Evolutionary conservation across 371 early-diverging fungal species (phyloP), one percentile per base, ranked within the genome.

Genomic region (Mucor lusitanicus): DNA sequence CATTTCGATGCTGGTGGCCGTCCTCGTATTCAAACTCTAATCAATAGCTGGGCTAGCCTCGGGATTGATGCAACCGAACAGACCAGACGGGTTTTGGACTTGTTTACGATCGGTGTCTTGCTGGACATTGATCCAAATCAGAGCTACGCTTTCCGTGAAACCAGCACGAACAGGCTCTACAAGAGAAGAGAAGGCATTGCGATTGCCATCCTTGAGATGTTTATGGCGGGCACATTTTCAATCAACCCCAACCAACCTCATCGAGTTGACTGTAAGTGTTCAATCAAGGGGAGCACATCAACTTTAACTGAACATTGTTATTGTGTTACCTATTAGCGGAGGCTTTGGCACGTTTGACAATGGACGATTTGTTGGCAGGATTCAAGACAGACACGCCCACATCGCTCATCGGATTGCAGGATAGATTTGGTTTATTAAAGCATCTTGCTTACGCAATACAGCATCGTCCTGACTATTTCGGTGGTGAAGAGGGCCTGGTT

Each of bases 121-220:
- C 72, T 97, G 15, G 97, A 97, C 72, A 90, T 95, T 1, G 94
- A 95, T 1, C 94, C 96, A 0, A 93, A 94, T 8, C 79, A 83
- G 61, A 42, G 70, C 15, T 97, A 95, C 94, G 73, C 75, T 12
- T 96, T 86, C 76, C 74, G 74, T 17, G 93, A 89, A 64, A 71
- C 69, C 35, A 75, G 80, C 39, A 72, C 85, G 3, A 82, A 89
- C 11, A 57, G 79, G 3, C 55, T 65, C 0, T 85, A 85, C 60
- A 80, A 80, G 37, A 80, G 94, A 35, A 89, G 91, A 1, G 95
- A 97, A 73, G 96, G 95, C 0, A 72, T 96, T 55, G 97, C 92
- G 6, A 73, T 96, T 28, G 97, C 95, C 5, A 85, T 93, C 17
- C 76, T 94, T 62, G 87, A 92, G 54, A 91, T 95, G 91, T 97